Base-by-base conservation (phyloP, 345 rosid genomes). In the Pugionium dolabratum region DNA sequence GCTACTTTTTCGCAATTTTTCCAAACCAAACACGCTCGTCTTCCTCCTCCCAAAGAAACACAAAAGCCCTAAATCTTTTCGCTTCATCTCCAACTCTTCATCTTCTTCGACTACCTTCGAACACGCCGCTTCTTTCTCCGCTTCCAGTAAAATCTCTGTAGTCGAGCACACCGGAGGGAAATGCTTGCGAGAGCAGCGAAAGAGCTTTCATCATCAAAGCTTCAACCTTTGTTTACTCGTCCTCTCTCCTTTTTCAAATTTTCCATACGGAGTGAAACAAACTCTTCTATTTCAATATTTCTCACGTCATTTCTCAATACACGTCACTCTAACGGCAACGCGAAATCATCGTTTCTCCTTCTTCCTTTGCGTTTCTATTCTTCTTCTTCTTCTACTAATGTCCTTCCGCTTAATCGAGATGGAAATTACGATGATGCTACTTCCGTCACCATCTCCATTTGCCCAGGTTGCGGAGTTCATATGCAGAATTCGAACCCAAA, bases 381-480 rank as follows among this genome's bases (percentile, higher is more conserved):
- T 41, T 36, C 64, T 29, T 42, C 69, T 11, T 71, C 71, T 45
- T 34, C 67, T 33, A 36, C 70, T n/a, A 62, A 64, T 11, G 54
- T 69, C 40, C 71, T 75, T 4, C 50, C 76, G 58, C 67, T 86
- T 42, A 77, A 75, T 64, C 84, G 99, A 34, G 99, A 94, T 65
- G 97, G 99, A 1, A 94, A 90, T 63, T 86, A 78, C 73, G 83
- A 85, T 11, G 91, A 80, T 30, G 76, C 83, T 56, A 79, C 86
- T 59, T 78, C 88, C 9, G 32, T 44, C 44, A 59, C 72, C 60
- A 11, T 81, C 37, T 82, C 84, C n/a, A 84, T 94, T 61, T 94
- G 99, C 70, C 92, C 92, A 6, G 99, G 97, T 32, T 94, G 99
- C 55, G 99, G 99, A 10, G 82, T 90, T 69, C 91, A 82, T 64